Base-by-base conservation (phyloP, 306 rosid species). In the Fragaria ananassa region DNA sequence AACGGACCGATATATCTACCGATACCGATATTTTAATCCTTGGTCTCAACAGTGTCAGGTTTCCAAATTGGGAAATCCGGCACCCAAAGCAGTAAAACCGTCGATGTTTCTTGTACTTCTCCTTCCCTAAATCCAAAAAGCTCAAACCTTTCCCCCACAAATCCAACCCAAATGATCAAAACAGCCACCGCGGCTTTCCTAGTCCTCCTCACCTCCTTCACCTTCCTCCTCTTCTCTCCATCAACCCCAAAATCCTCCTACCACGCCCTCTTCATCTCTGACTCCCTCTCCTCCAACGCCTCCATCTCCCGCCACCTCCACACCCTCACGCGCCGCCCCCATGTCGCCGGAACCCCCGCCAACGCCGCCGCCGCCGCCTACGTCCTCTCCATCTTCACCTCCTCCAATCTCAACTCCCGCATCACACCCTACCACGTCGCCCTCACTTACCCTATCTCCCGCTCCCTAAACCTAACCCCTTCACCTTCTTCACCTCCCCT, bases 301-400 rank as follows among this genome's bases (percentile, higher is more conserved):
- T 91, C 94, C 39, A 81, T 89, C 61, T 65, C 91, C 29, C 31
- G 64, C 79, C 85, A 84, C 81, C 92, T 91, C 53, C 6, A 70
- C 71, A 75, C 80, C 39, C 89, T 91, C 82, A 91, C 92, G 1
- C 80, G 68, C 60, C 86, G 88, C 47, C 94, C 97, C 18, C 97
- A 89, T 63, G 76, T 68, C 45, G 91, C 94, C 21, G 88, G 91
- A 27, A 79, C 91, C 14, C 71, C 76, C 74, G 97, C 97, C 62
- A 91, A 89, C 85, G 75, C 82, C 5, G 88, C 82, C 11, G 97
- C 92, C 15, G 92, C 92, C 37, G 58, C 83, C 29, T 89, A 89
- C 34, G 93, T 82, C 73, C 37, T 77, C 54, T 81, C 89, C 19
- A 66, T 83, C 29, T 56, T 91, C 72, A 46, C 81, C 21, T 85